phyloP scores from a whole-genome alignment of 2,329 filamentous ascomycete genomes.

The Scytalidium lignicola region DNA sequence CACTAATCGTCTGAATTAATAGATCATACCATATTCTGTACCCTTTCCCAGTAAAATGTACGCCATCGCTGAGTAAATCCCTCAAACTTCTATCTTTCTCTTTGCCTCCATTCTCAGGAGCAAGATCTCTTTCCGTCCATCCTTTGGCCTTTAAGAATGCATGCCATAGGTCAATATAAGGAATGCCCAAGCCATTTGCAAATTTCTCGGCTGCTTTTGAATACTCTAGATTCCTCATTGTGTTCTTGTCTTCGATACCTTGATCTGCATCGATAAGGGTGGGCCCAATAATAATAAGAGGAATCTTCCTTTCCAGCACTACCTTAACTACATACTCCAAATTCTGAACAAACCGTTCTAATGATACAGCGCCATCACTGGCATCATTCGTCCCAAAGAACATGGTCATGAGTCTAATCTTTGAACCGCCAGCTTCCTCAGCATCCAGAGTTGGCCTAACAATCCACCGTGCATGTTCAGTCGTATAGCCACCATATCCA shows the following conservation, averaged over 20 bases:
- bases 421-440: constrained; percentile 1
- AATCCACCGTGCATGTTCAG: neutral
- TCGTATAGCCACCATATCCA: constrained; percentile 3
- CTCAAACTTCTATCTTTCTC: neutral
- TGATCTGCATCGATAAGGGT: neutral
- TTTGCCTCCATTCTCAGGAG: neutral
- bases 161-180: constrained; percentile 5
- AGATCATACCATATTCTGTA: constrained; percentile 3
- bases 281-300: constrained; percentile 1
- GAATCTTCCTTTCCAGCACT: neutral
- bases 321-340: neutral
- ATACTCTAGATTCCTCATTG: constrained; percentile 1
- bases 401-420: constrained; percentile 1
- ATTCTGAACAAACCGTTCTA: constrained; percentile 1
- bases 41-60: constrained; percentile 3
- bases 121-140: neutral
- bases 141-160: constrained; percentile 1
- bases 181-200: neutral
- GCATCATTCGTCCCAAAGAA: constrained; percentile 4
- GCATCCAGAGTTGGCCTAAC: neutral
- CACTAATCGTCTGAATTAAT: neutral
- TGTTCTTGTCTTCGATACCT: constrained; percentile 1
- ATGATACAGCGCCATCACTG: neutral
- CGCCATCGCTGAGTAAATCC: constrained; percentile 3
- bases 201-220: constrained; percentile 1